A percentile compares a stretch with the other conserved stretches of the same genome.
Evolutionary conservation across 164 flowering plant species (phyloP).

Genomic region (Liquidambar formosana): DNA sequence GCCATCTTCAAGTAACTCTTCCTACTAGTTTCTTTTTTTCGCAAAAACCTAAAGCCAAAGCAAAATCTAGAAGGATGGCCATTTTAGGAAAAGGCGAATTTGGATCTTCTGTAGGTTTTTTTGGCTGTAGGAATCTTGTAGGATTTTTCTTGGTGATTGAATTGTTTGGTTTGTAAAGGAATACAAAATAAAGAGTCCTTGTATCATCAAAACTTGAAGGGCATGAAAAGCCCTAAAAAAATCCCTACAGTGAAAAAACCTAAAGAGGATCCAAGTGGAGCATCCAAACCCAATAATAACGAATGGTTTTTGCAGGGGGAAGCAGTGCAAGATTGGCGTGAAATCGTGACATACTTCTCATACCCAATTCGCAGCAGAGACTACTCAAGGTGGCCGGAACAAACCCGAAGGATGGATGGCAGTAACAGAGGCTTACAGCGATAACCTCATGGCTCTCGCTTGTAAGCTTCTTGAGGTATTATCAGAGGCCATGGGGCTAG

Average conservation of each 20-base stretch:
- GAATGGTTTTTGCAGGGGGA: slow-evolving; percentile 57
- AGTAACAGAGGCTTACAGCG: slow-evolving; percentile 65
- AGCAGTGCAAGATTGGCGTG: slow-evolving; percentile 83
- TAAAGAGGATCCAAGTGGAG: no score
- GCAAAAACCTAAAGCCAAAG: no score
- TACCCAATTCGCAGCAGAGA: slow-evolving; percentile 68
- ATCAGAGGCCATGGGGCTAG: slow-evolving; percentile 83
- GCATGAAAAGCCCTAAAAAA: no score
- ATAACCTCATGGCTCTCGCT: slow-evolving; percentile 67
- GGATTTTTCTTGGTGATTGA: no score
- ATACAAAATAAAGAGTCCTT: no score
- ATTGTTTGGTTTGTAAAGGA: no score
- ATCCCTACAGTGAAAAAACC: no score
- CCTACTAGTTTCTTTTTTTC: not conserved
- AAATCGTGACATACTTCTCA: slow-evolving; percentile 79
- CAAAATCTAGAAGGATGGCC: no score
- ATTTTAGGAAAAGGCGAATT: no score
- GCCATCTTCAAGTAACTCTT: slow-evolving; percentile 63
- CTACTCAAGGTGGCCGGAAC: slow-evolving; percentile 89
- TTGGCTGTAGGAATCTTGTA: no score
- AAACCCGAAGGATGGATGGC: slow-evolving; percentile 75
- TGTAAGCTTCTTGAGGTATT: slow-evolving; percentile 73
- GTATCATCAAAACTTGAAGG: no score
- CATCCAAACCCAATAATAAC: no score
- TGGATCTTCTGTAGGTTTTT: not conserved